Base-by-base conservation (phyloP, 2,329 filamentous ascomycete genomes). In the Paracorniculantispora psalliotae region DNA sequence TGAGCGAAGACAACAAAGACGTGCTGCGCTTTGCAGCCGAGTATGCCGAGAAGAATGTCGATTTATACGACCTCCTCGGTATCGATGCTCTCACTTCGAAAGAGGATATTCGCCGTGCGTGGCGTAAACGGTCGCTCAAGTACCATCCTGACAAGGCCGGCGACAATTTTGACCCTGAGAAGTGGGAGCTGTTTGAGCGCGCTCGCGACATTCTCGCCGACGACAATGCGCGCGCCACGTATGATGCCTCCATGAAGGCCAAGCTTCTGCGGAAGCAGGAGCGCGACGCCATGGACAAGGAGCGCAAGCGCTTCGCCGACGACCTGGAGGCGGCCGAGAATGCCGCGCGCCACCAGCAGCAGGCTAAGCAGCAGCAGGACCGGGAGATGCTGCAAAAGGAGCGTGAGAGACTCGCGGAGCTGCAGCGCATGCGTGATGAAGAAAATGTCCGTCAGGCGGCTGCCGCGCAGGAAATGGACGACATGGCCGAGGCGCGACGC, bases 81-180 rank as follows among this genome's bases (percentile, higher is more conserved):
- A 79, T 94, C 52, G 78, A 85, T 59, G 79, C 85, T 21, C 81
- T 86, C 19, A 84, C 87, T 0, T 75, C 81, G 21, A 87, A 88
- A 59, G 76, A 84, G n/a, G 88, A 92, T 62, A 88, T 96, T 67
- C 87, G 90, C 63, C 86, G 89, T 65, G 91, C 91, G 47, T 97
- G 93, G 79, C 85, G 91, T 61, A 90, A 90, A 67, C 87, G 88
- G 30, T 91, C 91, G 3, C 79, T 96, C n/a, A 91, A 91, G 68
- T 91, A 92, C 77, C 93, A 97, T 72, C 93, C 93, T 1, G 93
- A 97, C 80, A 96, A 97, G 76, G 87, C 92, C 58, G 84, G 87
- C 63, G 85, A 83, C 55, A 77, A 81, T 39, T 91, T 88, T 66
- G 91, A 94, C 65, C 81, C 90, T 48, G 86, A 87, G 59, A 90